Base-by-base conservation (phyloP, 352 stramenopile genomes). In the Globisporangium apiculatum region DNA sequence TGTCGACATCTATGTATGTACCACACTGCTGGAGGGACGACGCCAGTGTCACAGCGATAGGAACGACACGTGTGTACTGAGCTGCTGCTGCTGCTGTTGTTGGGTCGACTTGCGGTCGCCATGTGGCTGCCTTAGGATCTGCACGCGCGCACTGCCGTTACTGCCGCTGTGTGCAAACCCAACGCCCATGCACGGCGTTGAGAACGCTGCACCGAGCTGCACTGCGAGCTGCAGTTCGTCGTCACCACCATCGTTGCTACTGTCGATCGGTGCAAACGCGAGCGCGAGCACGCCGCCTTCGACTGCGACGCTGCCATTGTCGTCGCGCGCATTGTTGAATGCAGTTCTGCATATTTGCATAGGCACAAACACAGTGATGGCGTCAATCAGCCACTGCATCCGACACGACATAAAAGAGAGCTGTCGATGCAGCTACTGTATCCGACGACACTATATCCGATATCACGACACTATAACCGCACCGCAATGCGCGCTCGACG, bases 171-270 rank as follows among this genome's bases (percentile, higher is more conserved):
- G 68, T 42, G 76, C 51, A 53, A 77, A 81, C 4, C 80, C 80
- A 5, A 88, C 75, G 14, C 71, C 80, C 74, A 90, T 90, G 46
- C 77, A 79, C 1, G 75, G 72, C 11, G 80, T 90, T 37, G 80
- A 81, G 55, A 88, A 88, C 8, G 77, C 77, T 15, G 58, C 74
- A 15, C 74, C 75, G 3, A 90, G 52, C n/a, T 86, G 68, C 15
- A 86, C 62, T n/a, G 24, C 40, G 8, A 53, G 41, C 1, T 7
- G 37, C 24, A 6, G 11, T 4, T 14, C n/a, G 18, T 18, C 14
- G 36, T 51, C 37, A n/a, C 61, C 38, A 4, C 9, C 14, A 24
- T 17, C 15, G 53, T n/a, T n/a, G n/a, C n/a, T n/a, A n/a, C 43
- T 14, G 9, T 10, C 41, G 38, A 41, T 53, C 41, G 11, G 41